A percentile compares a stretch with the other conserved stretches of the same genome.
phyloP scores from a whole-genome alignment of 1,284 basidiomycete genomes.

The Papiliotrema laurentii region DNA sequence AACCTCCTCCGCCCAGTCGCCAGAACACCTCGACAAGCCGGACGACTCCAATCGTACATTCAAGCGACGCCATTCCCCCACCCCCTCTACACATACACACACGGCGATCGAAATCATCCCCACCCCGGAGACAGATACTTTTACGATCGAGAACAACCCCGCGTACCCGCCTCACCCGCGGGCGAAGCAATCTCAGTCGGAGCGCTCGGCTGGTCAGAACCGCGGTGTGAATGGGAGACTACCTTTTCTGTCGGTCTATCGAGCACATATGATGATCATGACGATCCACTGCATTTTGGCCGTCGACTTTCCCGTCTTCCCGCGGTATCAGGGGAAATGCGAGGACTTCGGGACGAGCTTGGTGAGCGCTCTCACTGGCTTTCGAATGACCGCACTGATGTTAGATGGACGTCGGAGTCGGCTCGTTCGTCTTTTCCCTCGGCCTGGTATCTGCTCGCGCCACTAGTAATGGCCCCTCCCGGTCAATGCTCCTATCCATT shows the following conservation, averaged over 20 bases:
- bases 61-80: slow-evolving; percentile 21
- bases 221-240: slow-evolving; percentile 4
- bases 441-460: slow-evolving; percentile 73
- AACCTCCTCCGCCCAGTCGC: background rate
- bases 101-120: slow-evolving; percentile 22
- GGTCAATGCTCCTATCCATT: slow-evolving; percentile 7
- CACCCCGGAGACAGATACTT: slow-evolving; percentile 17
- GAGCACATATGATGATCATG: slow-evolving; percentile 93
- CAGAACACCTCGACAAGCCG: background rate
- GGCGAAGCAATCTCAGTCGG: background rate
- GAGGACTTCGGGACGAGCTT: slow-evolving; percentile 90
- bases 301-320: slow-evolving; percentile 92
- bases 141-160: background rate
- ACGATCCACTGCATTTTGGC: slow-evolving; percentile 88
- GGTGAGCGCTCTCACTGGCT: no score
- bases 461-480: background rate
- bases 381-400: no score
- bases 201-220: background rate
- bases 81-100: slow-evolving; percentile 23
- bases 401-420: slow-evolving; percentile 97
- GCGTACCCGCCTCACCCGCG: background rate
- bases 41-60: background rate
- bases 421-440: slow-evolving; percentile 76
- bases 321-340: slow-evolving; percentile 81
- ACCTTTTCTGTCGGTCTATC: slow-evolving; percentile 75